Evolutionary conservation across 2,329 filamentous ascomycete species (phyloP), one percentile per base, ranked within the genome.

Genomic region (Ilyonectria mors-panacis): DNA sequence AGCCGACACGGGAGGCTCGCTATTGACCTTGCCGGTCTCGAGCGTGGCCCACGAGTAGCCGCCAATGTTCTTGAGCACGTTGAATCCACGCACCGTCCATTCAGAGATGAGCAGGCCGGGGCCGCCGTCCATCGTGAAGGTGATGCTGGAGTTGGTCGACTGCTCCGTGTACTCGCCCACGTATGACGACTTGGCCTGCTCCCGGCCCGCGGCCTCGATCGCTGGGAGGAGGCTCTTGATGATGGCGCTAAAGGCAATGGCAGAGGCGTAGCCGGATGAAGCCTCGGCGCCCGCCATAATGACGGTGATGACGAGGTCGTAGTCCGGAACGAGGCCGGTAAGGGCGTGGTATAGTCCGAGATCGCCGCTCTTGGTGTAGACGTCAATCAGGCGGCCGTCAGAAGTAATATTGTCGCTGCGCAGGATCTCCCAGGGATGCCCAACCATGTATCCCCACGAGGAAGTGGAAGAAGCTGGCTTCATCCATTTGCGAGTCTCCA

Each of bases 341-440:
- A 77, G 69, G 3, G 80, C 72, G 69, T 82, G 79, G 73, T 86
- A 87, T 15, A 73, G 61, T 17, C 81, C 80, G 3, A 85, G 67
- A 62, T 82, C 81, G 3, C 85, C 85, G 2, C 72, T 76, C 71
- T 87, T 87, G 26, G 82, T 81, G 73, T 85, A 86, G 2, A 87
- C 59, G 28, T 87, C 84, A 15, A 86, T 74, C 1, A 83, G 70
- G 4, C 83, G 81, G 28, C 80, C 77, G 64, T 82, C 81, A 0
- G 74, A 68, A 6, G 80, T 80, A 33, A 83, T 65, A 68, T 77
- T 78, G 59, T 81, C 72, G 33, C 75, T 70, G 33, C 82, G 81
- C 26, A 80, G 75, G 54, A 86, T 86, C 70, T 86, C 85, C 84
- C 84, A 87, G 0, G 84, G 83, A 6, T 78, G 78, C 8, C 85